phyloP scores from a whole-genome alignment of 108 stramenopile genomes.

The Cyclotella sp. region DNA sequence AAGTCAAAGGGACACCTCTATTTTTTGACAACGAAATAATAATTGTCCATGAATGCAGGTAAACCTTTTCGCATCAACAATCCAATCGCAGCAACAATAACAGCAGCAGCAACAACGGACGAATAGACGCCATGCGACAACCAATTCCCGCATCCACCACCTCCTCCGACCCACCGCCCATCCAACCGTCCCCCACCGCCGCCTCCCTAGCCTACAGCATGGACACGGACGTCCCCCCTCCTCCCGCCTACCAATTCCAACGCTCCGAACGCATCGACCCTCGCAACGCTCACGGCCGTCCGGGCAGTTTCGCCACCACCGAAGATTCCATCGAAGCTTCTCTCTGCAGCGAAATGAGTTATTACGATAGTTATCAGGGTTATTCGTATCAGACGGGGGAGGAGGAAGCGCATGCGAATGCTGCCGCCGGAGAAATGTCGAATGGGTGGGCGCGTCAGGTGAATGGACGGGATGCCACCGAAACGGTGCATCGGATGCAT shows the following conservation, averaged over 20 bases:
- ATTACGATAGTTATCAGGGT: slow-evolving; percentile 6
- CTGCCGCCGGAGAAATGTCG: background rate
- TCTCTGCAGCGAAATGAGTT: slow-evolving; percentile 16
- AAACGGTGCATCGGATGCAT: slow-evolving; percentile 79
- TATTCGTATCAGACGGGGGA: slow-evolving; percentile 9
- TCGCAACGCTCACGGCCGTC: background rate
- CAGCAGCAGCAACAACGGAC: no score
- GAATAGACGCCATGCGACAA: background rate
- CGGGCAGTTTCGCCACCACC: slow-evolving; percentile 13
- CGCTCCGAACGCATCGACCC: slow-evolving; percentile 27
- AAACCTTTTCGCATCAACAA: no score
- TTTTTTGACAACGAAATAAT: no score
- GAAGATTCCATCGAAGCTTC: slow-evolving; percentile 22
- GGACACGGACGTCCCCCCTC: slow-evolving; percentile 30
- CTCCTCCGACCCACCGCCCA: background rate
- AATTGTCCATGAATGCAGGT: no score
- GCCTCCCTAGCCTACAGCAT: slow-evolving; percentile 33
- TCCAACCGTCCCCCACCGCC: slow-evolving; percentile 6
- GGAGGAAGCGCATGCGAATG: background rate
- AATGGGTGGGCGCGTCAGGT: background rate
- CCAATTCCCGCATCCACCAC: slow-evolving; percentile 2
- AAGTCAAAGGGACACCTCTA: no score
- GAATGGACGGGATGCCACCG: slow-evolving; percentile 59
- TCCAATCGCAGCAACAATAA: no score
- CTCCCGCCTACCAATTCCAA: slow-evolving; percentile 37